Base-by-base conservation (phyloP, 1,139 yeast species). In the Protomyces arabidopsidicola region DNA sequence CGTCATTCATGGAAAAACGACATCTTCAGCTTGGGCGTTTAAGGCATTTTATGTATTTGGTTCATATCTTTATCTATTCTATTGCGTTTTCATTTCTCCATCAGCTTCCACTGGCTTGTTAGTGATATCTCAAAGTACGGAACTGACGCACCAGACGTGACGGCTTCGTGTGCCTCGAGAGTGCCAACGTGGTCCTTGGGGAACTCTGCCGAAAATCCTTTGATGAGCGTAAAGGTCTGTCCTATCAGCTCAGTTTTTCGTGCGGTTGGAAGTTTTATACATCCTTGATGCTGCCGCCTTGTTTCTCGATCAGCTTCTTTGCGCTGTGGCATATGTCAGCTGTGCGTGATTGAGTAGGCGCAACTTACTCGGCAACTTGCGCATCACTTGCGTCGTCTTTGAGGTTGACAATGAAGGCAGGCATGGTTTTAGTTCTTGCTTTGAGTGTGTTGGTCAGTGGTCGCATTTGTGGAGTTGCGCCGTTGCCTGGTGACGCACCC, bases 181-280 rank as follows among this genome's bases (percentile, higher is more conserved):
- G 62, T 42, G 34, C 62, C 52, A 18, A 58, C 56, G 20, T 58
- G 62, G 39, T 51, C 62, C 51, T 58, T 56, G 12, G 62, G 62
- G 35, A 58, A 58, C 1, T 55, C 53, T 2, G 56, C 62, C 22
- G 56, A 52, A 22, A 58, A 58, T 14, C 56, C 62, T 22, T 58
- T 58, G 56, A 58, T 58, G 48, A 58, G 42, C 18, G 62, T 58
- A 35, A 51, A 58, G 27, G 56, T 20, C 62, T 58, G 24, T 51
- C 27, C 14, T 5, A 18, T 16, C 39, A 39, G 52, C 22, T 20
- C 12, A 3, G 52, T 10, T 35, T 36, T 20, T 1, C 8, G 18
- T 6, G 18, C 38, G 12, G 14, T 16, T 24, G 16, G 3, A 0
- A 14, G 12, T 9, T 16, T 16, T 56, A n/a, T 48, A 58, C 62